phyloP scores from a whole-genome alignment of 2,329 filamentous ascomycete species.

The Ceratocystis huliohia region DNA sequence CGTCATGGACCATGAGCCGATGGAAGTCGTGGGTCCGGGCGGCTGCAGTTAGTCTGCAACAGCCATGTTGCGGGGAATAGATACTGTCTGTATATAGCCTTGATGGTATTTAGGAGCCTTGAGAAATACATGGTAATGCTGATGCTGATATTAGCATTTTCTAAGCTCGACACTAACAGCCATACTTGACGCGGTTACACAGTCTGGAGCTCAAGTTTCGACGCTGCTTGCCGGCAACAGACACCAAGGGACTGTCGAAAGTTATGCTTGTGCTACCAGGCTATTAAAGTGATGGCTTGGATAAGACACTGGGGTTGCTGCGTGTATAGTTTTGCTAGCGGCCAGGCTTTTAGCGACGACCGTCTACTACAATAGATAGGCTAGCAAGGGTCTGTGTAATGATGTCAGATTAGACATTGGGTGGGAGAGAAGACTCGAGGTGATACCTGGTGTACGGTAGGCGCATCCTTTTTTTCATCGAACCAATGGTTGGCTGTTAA shows the following conservation, averaged over 20 bases:
- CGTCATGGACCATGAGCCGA: not conserved
- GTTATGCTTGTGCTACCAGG: not conserved
- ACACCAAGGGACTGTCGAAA: not conserved
- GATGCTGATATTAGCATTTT: no score
- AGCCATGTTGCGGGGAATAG: not conserved
- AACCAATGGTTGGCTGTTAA: no score
- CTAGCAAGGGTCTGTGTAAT: not conserved
- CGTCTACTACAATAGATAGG: not conserved
- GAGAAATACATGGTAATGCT: no score
- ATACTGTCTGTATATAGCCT: not conserved
- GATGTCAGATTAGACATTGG: not conserved
- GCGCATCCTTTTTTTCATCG: no score
- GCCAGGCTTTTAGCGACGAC: not conserved
- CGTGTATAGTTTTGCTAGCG: no score
- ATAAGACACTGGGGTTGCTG: not conserved
- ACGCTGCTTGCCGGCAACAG: not conserved
- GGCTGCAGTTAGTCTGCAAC: not conserved
- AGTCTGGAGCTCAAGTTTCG: not conserved
- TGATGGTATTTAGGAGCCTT: not conserved
- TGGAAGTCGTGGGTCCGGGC: not conserved
- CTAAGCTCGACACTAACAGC: no score
- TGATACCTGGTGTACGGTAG: not conserved
- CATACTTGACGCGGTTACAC: not conserved
- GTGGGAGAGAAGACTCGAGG: not conserved
- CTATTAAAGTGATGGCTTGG: not conserved